Percentiles rank a stretch among this genome's conserved stretches.
phyloP scores from a whole-genome alignment of 768 basidiomycete species.

The Phlebiopsis flavidoalba region DNA sequence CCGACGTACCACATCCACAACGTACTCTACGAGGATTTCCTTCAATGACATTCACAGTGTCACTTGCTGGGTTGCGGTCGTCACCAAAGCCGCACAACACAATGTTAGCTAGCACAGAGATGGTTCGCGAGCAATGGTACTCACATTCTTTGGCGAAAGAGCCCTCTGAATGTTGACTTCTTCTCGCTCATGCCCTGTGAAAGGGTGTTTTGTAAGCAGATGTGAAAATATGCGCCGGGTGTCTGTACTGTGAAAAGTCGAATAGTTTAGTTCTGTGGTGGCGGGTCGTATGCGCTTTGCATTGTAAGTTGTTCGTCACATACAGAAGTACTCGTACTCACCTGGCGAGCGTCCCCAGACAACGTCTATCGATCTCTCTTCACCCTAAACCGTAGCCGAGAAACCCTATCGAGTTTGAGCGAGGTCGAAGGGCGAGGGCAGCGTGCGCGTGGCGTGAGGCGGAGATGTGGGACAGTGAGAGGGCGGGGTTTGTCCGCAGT shows the following conservation, averaged over 20 bases:
- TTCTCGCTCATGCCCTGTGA: slow-evolving; percentile 36
- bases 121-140: slow-evolving; percentile 21
- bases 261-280: slow-evolving; percentile 1
- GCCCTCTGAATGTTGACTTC: slow-evolving; percentile 64
- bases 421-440: too few species aligned
- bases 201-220: slow-evolving; percentile 34
- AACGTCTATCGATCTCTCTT: too few species aligned
- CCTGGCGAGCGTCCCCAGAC: too few species aligned
- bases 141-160: slow-evolving; percentile 80
- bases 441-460: too few species aligned
- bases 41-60: slow-evolving; percentile 89
- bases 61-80: slow-evolving; percentile 80
- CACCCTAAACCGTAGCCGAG: too few species aligned
- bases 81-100: slow-evolving; percentile 81
- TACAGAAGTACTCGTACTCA: too few species aligned
- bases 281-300: slow-evolving; percentile 48
- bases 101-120: slow-evolving; percentile 4
- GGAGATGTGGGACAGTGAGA: too few species aligned
- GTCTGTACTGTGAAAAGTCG: slow-evolving; percentile 14
- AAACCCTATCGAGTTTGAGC: too few species aligned
- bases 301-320: too few species aligned
- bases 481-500: too few species aligned
- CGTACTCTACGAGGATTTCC: slow-evolving; percentile 89
- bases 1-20: slow-evolving; percentile 77
- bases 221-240: slow-evolving; percentile 20